phyloP scores from a whole-genome alignment of 164 flowering plant species.

The Berberis vulgaris region DNA sequence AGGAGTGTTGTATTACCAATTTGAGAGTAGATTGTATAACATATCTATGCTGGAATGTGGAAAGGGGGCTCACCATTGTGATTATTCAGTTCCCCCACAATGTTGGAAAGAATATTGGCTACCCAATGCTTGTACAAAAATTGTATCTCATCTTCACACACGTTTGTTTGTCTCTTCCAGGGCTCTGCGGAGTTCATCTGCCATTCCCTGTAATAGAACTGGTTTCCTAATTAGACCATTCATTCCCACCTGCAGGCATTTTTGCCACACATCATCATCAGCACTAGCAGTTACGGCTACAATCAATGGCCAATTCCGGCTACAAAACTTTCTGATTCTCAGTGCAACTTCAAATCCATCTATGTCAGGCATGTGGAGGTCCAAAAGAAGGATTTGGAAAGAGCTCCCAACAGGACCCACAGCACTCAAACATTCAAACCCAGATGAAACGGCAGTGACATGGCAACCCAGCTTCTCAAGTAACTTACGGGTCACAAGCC shows the following conservation, averaged over 20 bases:
- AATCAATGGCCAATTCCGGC: constrained; percentile 65
- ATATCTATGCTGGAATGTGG: background rate
- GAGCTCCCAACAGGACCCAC: constrained; percentile 36
- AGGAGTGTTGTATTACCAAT: background rate
- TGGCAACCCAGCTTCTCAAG: constrained; percentile 84
- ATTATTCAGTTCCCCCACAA: constrained; percentile 1
- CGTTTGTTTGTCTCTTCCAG: constrained; percentile 39
- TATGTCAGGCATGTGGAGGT: constrained; percentile 74
- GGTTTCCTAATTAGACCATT: constrained; percentile 77
- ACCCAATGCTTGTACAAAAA: constrained; percentile 5
- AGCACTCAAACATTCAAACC: constrained; percentile 66
- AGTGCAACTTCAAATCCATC: constrained; percentile 80
- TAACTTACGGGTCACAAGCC: constrained; percentile 69
- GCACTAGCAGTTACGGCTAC: constrained; percentile 59
- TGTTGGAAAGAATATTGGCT: constrained; percentile 7
- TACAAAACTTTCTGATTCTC: constrained; percentile 53
- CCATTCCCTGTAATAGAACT: constrained; percentile 48
- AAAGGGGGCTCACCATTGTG: background rate
- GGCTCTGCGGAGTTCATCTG: constrained; percentile 59
- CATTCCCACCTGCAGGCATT: constrained; percentile 63
- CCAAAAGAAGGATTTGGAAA: constrained; percentile 54
- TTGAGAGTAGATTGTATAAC: background rate
- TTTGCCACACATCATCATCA: constrained; percentile 57
- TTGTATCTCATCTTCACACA: constrained; percentile 8
- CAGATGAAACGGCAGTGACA: constrained; percentile 71